A percentile compares a stretch with the other conserved stretches of the same genome.
phyloP scores from a whole-genome alignment of 1,284 basidiomycete species.

The Kalmanozyma brasiliensis region DNA sequence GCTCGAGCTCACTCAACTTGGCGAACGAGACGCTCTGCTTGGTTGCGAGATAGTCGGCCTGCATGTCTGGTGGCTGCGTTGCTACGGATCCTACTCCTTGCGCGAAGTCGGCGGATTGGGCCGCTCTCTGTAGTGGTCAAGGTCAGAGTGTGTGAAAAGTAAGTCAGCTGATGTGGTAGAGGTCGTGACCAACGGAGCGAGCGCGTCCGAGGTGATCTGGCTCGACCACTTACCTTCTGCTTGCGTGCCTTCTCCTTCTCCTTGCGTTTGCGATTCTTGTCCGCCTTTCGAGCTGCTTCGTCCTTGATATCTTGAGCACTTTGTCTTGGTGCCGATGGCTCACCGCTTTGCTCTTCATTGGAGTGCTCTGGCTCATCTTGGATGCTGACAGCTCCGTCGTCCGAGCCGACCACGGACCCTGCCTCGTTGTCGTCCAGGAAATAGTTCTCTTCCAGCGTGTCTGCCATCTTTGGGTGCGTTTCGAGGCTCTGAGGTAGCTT shows the following conservation, averaged over 20 bases:
- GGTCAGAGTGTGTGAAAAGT: neutral
- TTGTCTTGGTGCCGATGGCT: neutral
- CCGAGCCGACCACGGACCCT: constrained; percentile 30
- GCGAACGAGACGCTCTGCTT: constrained; percentile 49
- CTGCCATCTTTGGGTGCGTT: constrained; percentile 45
- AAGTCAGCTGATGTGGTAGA: constrained; percentile 1
- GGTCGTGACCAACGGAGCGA: too few species aligned
- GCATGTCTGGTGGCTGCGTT: constrained; percentile 50
- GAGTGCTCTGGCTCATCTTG: constrained; percentile 24
- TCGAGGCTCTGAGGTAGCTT: neutral
- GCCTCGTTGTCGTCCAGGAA: constrained; percentile 52
- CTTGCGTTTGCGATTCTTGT: constrained; percentile 56
- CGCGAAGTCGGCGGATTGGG: constrained; percentile 40
- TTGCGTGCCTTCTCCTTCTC: constrained; percentile 54
- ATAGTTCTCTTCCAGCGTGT: constrained; percentile 59
- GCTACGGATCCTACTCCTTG: constrained; percentile 45
- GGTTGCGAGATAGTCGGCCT: constrained; percentile 59
- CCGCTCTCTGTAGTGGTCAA: constrained; percentile 32
- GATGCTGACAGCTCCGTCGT: constrained; percentile 43
- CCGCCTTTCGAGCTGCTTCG: constrained; percentile 47
- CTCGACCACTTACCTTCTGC: constrained; percentile 44
- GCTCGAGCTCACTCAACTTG: constrained; percentile 59
- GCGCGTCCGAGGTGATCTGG: too few species aligned
- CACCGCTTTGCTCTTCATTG: constrained; percentile 1
- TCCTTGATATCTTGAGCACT: constrained; percentile 21